These are phyloP conservation scores for Metschnikowia borealis DNA, from an alignment of 805 yeast genomes.

Conservation along the genomic window DNA sequence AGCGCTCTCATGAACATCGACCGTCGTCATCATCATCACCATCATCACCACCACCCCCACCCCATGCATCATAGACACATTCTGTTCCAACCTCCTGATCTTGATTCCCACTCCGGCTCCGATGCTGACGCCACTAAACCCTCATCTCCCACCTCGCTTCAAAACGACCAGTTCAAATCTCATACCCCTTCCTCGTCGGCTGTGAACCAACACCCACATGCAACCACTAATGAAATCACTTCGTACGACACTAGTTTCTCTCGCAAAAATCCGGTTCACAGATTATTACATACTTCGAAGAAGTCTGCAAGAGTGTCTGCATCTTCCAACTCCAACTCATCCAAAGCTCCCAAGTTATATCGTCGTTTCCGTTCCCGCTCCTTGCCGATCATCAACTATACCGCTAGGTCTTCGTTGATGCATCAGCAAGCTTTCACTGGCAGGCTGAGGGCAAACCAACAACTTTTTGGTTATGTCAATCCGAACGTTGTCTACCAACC, in stretches of 20 bases:
- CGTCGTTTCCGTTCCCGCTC: slow-evolving; percentile 37
- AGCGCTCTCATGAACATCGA: slow-evolving; percentile 5
- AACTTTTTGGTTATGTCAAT: slow-evolving; percentile 15
- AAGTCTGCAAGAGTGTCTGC: slow-evolving; percentile 11
- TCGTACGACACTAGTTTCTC: slow-evolving; percentile 6
- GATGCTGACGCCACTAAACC: not conserved
- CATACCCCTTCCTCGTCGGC: slow-evolving; percentile 10
- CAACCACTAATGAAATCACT: slow-evolving; percentile 1
- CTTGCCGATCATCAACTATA: slow-evolving; percentile 40
- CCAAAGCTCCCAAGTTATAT: slow-evolving; percentile 32
- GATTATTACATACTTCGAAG: slow-evolving; percentile 11
- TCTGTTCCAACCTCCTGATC: slow-evolving; percentile 21
- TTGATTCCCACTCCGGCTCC: slow-evolving; percentile 8
- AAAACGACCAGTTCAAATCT: slow-evolving; percentile 3
- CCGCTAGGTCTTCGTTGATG: slow-evolving; percentile 14
- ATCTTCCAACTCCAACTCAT: slow-evolving; percentile 6
- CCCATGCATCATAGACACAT: slow-evolving; percentile 16
- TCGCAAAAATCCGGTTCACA: slow-evolving; percentile 9
- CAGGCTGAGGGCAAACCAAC: slow-evolving; percentile 14
- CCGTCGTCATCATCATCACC: slow-evolving; percentile 7
- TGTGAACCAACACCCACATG: slow-evolving; percentile 3
- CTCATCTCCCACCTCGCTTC: not conserved
- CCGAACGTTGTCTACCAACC: slow-evolving; percentile 8
- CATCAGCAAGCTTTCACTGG: slow-evolving; percentile 13
- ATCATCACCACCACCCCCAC: slow-evolving; percentile 7